Evolutionary conservation across 768 basidiomycete species (phyloP).

Genomic region (Coprinopsis strossmayeri): DNA sequence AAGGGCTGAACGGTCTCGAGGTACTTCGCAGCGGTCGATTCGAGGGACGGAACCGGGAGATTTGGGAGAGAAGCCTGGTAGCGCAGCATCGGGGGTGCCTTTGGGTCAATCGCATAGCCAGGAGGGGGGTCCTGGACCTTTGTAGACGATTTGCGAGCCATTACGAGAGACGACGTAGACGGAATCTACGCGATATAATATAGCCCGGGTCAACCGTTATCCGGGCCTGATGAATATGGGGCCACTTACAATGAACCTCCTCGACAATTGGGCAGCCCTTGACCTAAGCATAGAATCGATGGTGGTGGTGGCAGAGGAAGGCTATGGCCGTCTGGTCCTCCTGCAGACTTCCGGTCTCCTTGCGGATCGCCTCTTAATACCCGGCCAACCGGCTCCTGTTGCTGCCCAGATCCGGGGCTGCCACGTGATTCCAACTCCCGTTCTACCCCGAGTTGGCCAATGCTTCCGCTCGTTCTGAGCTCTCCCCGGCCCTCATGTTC

Average conservation of each 20-base stretch:
- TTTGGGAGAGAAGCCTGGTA: conserved; percentile 67
- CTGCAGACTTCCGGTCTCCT: too few relatives aligned
- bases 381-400: too few relatives aligned
- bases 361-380: too few relatives aligned
- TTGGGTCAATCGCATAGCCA: conserved; percentile 40
- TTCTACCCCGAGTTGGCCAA: too few relatives aligned
- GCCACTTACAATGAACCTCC: background rate
- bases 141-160: conserved; percentile 15
- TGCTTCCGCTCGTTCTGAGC: too few relatives aligned
- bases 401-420: too few relatives aligned
- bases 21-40: conserved; percentile 83
- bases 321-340: too few relatives aligned
- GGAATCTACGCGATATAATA: background rate
- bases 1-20: conserved; percentile 80
- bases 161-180: background rate
- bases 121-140: conserved; percentile 18
- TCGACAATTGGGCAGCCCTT: background rate
- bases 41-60: conserved; percentile 80
- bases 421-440: too few relatives aligned
- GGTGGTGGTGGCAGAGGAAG: too few relatives aligned
- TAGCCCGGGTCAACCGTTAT: background rate
- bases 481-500: too few relatives aligned
- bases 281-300: background rate
- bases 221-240: background rate
- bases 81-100: conserved; percentile 63